phyloP scores from a whole-genome alignment of 345 rosid species.

The Moricandia arvensis region DNA sequence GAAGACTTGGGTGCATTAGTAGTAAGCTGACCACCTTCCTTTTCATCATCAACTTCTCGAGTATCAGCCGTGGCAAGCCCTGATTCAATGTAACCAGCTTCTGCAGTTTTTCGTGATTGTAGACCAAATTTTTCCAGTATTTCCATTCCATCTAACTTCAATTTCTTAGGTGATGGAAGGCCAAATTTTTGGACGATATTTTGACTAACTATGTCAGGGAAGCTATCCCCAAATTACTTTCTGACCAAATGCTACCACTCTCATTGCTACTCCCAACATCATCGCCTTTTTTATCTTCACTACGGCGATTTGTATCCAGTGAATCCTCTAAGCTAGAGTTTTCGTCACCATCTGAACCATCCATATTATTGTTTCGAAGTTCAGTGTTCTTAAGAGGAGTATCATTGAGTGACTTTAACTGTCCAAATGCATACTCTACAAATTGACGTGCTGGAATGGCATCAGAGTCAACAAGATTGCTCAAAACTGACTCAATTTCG shows the following conservation, averaged over 20 bases:
- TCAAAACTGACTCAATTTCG: slow-evolving; percentile 65
- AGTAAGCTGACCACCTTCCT: slow-evolving; percentile 37
- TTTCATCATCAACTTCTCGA: slow-evolving; percentile 44
- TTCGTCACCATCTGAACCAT: slow-evolving; percentile 31
- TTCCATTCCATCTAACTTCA: slow-evolving; percentile 78
- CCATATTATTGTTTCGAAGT: slow-evolving; percentile 31
- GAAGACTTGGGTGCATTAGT: slow-evolving; percentile 54
- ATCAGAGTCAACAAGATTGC: slow-evolving; percentile 58
- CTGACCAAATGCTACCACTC: slow-evolving; percentile 39
- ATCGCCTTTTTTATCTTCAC: slow-evolving; percentile 30
- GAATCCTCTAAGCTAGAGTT: slow-evolving; percentile 36
- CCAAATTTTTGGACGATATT: slow-evolving; percentile 70
- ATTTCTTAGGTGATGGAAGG: slow-evolving; percentile 57
- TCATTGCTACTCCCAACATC: slow-evolving; percentile 29
- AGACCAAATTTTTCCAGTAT: slow-evolving; percentile 63
- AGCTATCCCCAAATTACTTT: slow-evolving; percentile 60
- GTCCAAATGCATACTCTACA: slow-evolving; percentile 91
- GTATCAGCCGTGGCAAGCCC: slow-evolving; percentile 73
- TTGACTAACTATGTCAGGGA: slow-evolving; percentile 59
- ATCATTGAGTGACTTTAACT: slow-evolving; percentile 70
- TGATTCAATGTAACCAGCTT: slow-evolving; percentile 73
- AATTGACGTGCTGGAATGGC: slow-evolving; percentile 75
- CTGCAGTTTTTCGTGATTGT: slow-evolving; percentile 73
- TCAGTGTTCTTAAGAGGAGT: slow-evolving; percentile 25
- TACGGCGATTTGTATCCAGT: slow-evolving; percentile 21